These are phyloP conservation scores for Dovyalis caffra DNA, from an alignment of 345 rosid genomes.

Conservation along the genomic window DNA sequence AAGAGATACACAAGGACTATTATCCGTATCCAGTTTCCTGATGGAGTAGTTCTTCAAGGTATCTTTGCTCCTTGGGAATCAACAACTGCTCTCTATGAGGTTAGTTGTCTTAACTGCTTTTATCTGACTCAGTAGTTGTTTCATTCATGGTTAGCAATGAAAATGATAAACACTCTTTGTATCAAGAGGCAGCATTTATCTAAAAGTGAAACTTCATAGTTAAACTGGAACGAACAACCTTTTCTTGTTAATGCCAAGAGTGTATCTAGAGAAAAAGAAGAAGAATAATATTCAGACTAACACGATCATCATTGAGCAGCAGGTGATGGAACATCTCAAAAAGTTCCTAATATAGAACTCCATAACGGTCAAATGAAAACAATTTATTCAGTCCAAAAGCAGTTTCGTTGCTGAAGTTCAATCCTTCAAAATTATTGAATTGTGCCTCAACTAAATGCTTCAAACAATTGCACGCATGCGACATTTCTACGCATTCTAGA, in stretches of 20 bases:
- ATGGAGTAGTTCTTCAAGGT: constrained; percentile 90
- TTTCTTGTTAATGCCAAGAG: too few relatives aligned
- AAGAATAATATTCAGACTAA: neutral
- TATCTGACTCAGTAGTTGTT: neutral
- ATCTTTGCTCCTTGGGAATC: constrained; percentile 87
- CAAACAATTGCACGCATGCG: neutral
- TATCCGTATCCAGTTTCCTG: constrained; percentile 88
- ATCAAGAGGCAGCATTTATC: too few relatives aligned
- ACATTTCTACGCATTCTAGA: neutral
- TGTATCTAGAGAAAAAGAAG: neutral
- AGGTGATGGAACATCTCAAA: too few relatives aligned
- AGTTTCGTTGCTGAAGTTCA: neutral
- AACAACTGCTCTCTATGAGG: constrained; percentile 82
- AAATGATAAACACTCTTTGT: too few relatives aligned
- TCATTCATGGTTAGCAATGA: neutral
- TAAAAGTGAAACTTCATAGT: too few relatives aligned
- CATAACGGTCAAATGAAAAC: neutral
- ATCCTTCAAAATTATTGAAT: neutral
- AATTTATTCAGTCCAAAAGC: neutral
- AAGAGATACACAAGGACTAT: constrained; percentile 60
- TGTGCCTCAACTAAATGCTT: neutral
- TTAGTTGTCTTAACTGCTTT: constrained; percentile 20
- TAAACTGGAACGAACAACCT: too few relatives aligned
- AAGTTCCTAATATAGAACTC: neutral
- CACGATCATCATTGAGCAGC: too few relatives aligned